Base-by-base conservation (phyloP, 768 basidiomycete species). In the Arthromyces matolae region DNA sequence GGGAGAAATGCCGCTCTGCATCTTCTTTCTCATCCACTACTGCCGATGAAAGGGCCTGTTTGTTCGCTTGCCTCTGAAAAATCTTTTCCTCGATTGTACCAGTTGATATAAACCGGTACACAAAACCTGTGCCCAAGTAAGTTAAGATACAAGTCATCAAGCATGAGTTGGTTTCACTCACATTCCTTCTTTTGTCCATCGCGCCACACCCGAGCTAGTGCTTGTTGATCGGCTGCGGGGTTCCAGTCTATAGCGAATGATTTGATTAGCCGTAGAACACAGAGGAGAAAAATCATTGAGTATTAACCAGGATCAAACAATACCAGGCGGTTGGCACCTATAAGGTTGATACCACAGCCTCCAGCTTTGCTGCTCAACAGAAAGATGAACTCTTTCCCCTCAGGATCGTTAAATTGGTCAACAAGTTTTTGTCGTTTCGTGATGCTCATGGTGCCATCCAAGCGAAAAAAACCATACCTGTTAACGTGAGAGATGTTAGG, bases 171-270 rank as follows among this genome's bases (percentile, higher is more conserved):
- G 24, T 12, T 24, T 32, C 18, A 62, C 88, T 44, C 60, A 93
- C 95, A 99, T 69, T 96, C 94, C 80, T 98, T 98, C 81, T 96
- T 99, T 66, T 98, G 95, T 0, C 95, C 95, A 61, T 99, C 95
- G 70, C 95, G 89, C 95, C 95, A 99, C 8, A 99, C 95, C 64
- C 95, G 92, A 35, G 95, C 95, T 5, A 99, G 76, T 7, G 95
- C 95, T 64, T 99, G 95, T 63, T 98, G 96, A 66, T 99, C 95
- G 22, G 94, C 92, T 8, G 95, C 95, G 20, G 94, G 94, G 59
- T 97, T 97, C 94, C 94, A 97, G 61, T 97, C 94, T 93, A 50
- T 8, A 34, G 18, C n/a, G n/a, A n/a, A n/a, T 28, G 60, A 28
- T 37, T 41, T 14, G 29, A 29, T 49, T 19, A 40, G 24, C 18